Conservation (phyloP, 2,329 filamentous ascomycete species). For the Verticillium zaregamsianum region DNA sequence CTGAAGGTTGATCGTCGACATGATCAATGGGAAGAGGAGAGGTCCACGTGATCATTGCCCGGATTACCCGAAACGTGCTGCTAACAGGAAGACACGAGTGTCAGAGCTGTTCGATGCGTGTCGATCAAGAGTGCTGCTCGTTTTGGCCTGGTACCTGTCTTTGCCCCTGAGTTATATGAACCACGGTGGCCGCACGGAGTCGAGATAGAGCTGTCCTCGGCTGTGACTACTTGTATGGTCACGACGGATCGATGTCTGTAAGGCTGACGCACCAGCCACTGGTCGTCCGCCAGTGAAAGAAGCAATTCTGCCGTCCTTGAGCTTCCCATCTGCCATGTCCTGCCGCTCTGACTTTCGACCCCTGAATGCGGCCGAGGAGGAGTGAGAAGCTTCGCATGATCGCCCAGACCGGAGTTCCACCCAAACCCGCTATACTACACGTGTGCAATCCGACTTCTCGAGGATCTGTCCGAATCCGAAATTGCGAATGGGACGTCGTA, state of each 20-base stretch:
- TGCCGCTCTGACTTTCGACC: background rate
- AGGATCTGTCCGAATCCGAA: background rate
- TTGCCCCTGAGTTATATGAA: no score
- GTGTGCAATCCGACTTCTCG: background rate
- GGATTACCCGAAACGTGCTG: background rate
- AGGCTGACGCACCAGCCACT: background rate
- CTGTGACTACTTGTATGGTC: background rate
- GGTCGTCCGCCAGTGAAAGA: background rate
- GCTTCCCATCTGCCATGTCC: background rate
- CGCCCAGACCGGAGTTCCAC: background rate
- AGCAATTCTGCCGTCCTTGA: background rate
- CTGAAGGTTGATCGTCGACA: background rate
- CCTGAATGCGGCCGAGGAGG: background rate
- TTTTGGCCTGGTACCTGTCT: background rate
- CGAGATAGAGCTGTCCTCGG: no score
- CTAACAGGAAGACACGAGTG: background rate
- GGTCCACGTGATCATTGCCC: background rate
- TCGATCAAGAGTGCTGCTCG: background rate
- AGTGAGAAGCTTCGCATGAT: background rate
- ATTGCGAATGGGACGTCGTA: background rate
- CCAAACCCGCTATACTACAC: background rate
- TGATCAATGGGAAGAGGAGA: background rate
- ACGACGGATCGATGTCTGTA: background rate
- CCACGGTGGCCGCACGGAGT: no score
- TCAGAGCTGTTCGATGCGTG: background rate